Conservation (phyloP, 768 basidiomycete genomes). For the Lentinus tigrinus region DNA sequence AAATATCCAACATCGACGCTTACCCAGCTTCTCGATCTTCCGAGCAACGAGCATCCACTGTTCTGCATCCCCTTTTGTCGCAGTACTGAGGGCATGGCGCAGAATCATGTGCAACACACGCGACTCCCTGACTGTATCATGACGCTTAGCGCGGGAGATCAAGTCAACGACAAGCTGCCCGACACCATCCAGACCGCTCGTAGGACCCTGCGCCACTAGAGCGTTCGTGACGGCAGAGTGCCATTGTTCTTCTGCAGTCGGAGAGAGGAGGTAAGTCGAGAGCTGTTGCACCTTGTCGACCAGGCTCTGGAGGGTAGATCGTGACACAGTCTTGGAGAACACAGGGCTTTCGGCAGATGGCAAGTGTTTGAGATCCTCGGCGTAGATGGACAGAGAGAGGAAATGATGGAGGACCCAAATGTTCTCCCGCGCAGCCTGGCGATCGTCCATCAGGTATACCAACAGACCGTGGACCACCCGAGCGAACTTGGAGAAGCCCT, state of each 20-base stretch:
- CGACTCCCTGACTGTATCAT: conserved; percentile 52
- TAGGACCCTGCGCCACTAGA: conserved; percentile 29
- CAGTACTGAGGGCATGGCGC: conserved; percentile 55
- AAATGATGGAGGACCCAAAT: conserved; percentile 72
- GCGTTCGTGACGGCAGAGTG: conserved; percentile 41
- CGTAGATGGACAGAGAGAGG: conserved; percentile 58
- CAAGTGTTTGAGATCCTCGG: conserved; percentile 57
- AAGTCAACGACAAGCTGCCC: conserved; percentile 35
- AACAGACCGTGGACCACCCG: conserved; percentile 60
- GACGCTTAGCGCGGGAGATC: conserved; percentile 29
- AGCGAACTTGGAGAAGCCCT: conserved; percentile 63
- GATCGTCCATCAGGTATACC: conserved; percentile 53
- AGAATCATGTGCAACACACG: conserved; percentile 63
- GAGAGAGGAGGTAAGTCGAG: conserved; percentile 62
- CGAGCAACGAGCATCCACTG: conserved; percentile 74
- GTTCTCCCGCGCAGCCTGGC: conserved; percentile 56
- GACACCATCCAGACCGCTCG: conserved; percentile 22
- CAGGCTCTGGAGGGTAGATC: conserved; percentile 39
- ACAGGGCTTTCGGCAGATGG: conserved; percentile 48
- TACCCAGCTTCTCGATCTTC: conserved; percentile 62
- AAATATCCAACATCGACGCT: conserved; percentile 20
- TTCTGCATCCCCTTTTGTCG: conserved; percentile 66
- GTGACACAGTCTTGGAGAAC: conserved; percentile 41
- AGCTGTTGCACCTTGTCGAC: conserved; percentile 49
- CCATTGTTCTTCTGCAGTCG: conserved; percentile 49